phyloP scores from a whole-genome alignment of 2,329 filamentous ascomycete species.

The Alternaria hordeiaustralica region DNA sequence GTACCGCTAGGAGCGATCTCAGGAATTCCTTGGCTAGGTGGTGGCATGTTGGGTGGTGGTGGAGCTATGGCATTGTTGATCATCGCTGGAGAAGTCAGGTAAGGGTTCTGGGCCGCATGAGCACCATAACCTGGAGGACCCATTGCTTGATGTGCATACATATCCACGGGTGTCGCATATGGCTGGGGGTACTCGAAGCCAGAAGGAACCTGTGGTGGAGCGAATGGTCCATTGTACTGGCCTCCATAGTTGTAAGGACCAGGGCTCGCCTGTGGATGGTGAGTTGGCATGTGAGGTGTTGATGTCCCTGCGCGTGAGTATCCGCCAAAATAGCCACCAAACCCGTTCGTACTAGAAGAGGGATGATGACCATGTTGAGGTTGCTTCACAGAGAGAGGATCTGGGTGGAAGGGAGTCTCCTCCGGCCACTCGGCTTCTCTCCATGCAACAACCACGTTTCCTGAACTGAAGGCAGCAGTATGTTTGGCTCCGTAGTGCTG shows the following conservation, averaged over 20 bases:
- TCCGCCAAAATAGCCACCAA: conserved; percentile 43
- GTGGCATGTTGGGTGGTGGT: conserved; percentile 30
- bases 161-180: conserved; percentile 38
- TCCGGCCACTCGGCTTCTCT: conserved; percentile 78
- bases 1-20: conserved; percentile 22
- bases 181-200: conserved; percentile 41
- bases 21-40: conserved; percentile 23
- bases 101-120: conserved; percentile 31
- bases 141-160: conserved; percentile 40
- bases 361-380: conserved; percentile 41
- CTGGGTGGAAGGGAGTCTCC: conserved; percentile 72
- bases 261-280: conserved; percentile 47
- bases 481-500: conserved; percentile 88
- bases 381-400: conserved; percentile 58
- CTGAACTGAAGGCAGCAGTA: conserved; percentile 71
- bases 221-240: conserved; percentile 46
- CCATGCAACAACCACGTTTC: conserved; percentile 79
- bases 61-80: conserved; percentile 34
- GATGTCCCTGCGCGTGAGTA: conserved; percentile 47
- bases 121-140: conserved; percentile 38
- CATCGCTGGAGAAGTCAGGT: conserved; percentile 43
- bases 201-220: conserved; percentile 41
- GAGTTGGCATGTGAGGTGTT: conserved; percentile 45
- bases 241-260: conserved; percentile 44
- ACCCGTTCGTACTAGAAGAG: conserved; percentile 30